phyloP scores from a whole-genome alignment of 2,329 filamentous ascomycete genomes.

The Fusarium chlamydosporum region DNA sequence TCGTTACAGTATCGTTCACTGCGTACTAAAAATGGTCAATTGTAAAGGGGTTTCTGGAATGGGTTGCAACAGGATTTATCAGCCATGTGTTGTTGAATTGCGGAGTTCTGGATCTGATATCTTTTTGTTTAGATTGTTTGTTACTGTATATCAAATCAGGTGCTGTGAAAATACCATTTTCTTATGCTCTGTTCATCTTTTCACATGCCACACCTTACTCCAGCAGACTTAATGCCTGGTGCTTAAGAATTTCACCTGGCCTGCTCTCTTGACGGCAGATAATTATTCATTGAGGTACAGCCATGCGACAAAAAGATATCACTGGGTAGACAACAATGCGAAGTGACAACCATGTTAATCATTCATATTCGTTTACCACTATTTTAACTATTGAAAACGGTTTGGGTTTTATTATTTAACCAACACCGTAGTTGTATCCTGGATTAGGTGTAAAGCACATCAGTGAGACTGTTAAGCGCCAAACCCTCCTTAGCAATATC shows the following conservation, averaged over 20 bases:
- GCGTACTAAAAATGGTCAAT: not conserved
- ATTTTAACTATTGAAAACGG: not conserved
- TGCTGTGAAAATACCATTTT: constrained; percentile 33
- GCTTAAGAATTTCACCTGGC: not conserved
- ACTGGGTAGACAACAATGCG: not conserved
- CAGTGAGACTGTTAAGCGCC: constrained; percentile 77
- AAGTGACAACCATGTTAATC: not conserved
- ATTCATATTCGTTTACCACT: not conserved
- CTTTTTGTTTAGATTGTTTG: constrained; percentile 31
- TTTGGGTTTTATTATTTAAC: not conserved
- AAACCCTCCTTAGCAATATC: constrained; percentile 89
- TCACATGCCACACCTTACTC: too few species aligned
- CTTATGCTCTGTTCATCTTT: not conserved
- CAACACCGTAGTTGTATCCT: too few species aligned
- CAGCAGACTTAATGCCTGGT: not conserved
- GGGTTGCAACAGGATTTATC: constrained; percentile 24
- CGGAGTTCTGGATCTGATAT: constrained; percentile 49
- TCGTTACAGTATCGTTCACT: not conserved
- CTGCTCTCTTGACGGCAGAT: not conserved
- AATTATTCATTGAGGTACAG: not conserved
- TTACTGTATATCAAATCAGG: constrained; percentile 39
- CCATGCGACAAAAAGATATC: not conserved
- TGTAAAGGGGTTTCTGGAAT: constrained; percentile 30
- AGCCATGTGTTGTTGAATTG: constrained; percentile 27
- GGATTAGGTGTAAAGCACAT: constrained; percentile 76